These are phyloP conservation scores for Datura wrightii DNA, from an alignment of 257 asterid genomes.

Conservation along the genomic window DNA sequence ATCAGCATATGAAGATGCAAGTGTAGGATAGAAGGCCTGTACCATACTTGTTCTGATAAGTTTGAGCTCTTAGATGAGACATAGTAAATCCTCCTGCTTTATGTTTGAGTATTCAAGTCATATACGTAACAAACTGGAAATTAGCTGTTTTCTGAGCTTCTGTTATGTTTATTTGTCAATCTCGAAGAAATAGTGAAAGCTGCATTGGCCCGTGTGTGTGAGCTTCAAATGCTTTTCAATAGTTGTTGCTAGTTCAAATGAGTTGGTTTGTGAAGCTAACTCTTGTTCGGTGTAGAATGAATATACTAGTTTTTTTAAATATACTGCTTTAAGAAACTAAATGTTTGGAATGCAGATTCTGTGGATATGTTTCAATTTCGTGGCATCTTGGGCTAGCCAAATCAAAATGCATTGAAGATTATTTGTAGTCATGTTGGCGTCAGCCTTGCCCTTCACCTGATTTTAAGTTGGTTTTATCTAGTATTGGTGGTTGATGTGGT, in stretches of 20 bases:
- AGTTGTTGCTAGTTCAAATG: slow-evolving; percentile 19
- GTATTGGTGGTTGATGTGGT: neutral
- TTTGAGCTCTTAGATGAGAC: neutral
- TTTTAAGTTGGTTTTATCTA: slow-evolving; percentile 7
- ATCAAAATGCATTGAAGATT: neutral
- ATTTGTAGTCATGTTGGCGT: neutral
- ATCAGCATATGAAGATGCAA: slow-evolving; percentile 16
- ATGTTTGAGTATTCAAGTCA: neutral
- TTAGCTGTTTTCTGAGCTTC: slow-evolving; percentile 1
- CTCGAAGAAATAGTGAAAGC: neutral
- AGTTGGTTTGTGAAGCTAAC: neutral
- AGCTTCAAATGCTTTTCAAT: slow-evolving; percentile 14
- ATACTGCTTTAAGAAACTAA: neutral
- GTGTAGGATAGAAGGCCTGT: neutral
- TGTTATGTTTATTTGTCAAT: neutral
- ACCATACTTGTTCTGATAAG: neutral
- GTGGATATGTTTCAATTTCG: neutral
- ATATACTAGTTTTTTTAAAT: neutral
- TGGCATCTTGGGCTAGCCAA: slow-evolving; percentile 10
- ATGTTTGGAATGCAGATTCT: neutral
- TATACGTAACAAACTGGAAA: neutral
- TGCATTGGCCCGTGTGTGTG: neutral
- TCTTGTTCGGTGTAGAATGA: neutral
- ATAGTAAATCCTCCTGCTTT: neutral
- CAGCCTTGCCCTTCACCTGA: neutral